A percentile compares a stretch with the other conserved stretches of the same genome.
These are phyloP conservation scores for Litsea cubeba DNA, from an alignment of 164 flowering plant species.

Conservation along the genomic window DNA sequence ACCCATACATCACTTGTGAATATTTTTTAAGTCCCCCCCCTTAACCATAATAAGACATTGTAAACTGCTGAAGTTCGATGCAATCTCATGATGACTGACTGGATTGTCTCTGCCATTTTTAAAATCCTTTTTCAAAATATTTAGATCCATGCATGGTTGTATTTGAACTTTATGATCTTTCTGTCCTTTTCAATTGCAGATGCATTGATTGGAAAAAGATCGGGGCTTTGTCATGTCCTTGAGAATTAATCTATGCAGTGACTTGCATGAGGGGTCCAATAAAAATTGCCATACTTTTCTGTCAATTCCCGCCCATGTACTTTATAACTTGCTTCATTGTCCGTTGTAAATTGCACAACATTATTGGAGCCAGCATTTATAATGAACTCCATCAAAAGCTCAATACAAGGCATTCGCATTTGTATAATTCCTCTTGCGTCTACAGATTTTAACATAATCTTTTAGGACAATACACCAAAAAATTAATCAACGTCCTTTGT, in stretches of 20 bases:
- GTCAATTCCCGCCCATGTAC: neutral
- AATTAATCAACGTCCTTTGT: neutral
- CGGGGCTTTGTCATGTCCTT: neutral
- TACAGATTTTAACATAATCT: neutral
- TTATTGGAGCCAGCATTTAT: too few relatives aligned
- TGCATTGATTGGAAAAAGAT: neutral
- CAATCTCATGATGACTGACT: neutral
- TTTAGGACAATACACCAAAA: neutral
- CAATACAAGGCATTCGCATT: neutral
- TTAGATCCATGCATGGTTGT: neutral
- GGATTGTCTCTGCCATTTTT: neutral
- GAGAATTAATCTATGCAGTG: neutral
- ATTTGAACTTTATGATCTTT: neutral
- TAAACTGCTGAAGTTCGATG: neutral
- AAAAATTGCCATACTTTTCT: neutral
- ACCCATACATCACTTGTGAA: neutral
- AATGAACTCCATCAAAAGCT: neutral
- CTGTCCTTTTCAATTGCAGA: neutral
- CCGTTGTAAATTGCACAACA: neutral
- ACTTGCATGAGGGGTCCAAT: neutral
- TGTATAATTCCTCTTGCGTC: neutral
- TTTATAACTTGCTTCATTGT: neutral
- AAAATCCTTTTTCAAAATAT: too few relatives aligned
- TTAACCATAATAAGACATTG: neutral
- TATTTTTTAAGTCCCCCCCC: neutral